These are phyloP conservation scores for Epichloe festucae DNA, from an alignment of 2,329 filamentous ascomycete species.

Conservation along the genomic window DNA sequence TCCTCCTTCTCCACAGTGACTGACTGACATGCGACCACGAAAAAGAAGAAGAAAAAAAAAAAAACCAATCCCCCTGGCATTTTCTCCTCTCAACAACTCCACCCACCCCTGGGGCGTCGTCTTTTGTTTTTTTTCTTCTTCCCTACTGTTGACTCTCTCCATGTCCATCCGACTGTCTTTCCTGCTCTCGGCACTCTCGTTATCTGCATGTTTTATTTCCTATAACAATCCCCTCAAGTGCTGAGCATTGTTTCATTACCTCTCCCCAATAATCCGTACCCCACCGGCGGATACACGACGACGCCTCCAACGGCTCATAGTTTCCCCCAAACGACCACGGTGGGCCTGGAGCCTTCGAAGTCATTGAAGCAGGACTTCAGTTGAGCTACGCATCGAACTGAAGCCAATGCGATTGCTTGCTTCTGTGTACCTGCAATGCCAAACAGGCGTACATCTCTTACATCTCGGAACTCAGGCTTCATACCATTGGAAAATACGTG, in stretches of 20 bases:
- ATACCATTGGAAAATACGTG: constrained; percentile 25
- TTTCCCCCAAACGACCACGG: not conserved
- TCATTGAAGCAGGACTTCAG: constrained; percentile 7
- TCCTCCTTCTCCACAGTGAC: constrained; percentile 2
- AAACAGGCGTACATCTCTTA: constrained; percentile 9
- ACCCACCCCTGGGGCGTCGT: constrained; percentile 5
- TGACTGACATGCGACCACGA: not conserved
- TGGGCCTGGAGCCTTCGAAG: not conserved
- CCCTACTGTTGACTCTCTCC: not conserved
- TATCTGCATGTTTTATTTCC: not conserved
- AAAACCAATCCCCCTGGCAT: not conserved
- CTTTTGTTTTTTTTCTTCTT: not conserved
- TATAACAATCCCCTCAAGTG: not conserved
- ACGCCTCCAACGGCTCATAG: not conserved
- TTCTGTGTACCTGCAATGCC: constrained; percentile 6
- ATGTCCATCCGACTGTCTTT: not conserved
- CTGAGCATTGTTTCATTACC: not conserved
- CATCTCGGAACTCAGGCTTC: constrained; percentile 23
- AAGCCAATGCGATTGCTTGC: not conserved
- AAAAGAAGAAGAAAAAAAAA: not conserved
- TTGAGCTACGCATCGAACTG: not conserved
- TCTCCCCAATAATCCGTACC: not conserved
- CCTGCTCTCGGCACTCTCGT: constrained; percentile 3
- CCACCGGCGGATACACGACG: not conserved
- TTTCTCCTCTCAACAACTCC: not conserved